Conservation (phyloP, 192 early-diverging fungal genomes). For the Coemansia reversa region DNA sequence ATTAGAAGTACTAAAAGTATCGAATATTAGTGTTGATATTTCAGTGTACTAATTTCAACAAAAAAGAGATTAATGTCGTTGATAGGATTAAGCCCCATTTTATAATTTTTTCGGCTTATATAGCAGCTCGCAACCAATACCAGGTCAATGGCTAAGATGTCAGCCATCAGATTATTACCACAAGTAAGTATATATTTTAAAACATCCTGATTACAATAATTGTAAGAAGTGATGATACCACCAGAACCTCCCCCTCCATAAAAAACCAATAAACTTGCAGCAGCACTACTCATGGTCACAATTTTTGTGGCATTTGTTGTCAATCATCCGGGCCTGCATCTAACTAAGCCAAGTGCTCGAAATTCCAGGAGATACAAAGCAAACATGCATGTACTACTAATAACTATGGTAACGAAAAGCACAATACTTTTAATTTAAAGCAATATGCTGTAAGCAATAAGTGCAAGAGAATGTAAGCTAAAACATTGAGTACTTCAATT, state of each 20-base stretch:
- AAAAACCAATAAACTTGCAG: conserved; percentile 11
- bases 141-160: conserved; percentile 19
- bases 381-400: conserved; percentile 28
- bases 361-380: conserved; percentile 38
- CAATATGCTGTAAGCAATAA: background rate
- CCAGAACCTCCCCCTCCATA: conserved; percentile 33
- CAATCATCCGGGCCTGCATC: conserved; percentile 40
- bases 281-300: conserved; percentile 10
- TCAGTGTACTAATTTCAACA: conserved; percentile 28
- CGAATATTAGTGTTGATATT: conserved; percentile 30
- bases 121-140: conserved; percentile 16
- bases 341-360: conserved; percentile 37
- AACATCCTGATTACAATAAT: conserved; percentile 42
- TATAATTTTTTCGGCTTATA: conserved; percentile 20
- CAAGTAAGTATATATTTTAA: conserved; percentile 32
- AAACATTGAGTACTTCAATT: conserved; percentile 19
- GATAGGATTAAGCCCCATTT: conserved; percentile 14
- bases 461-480: conserved; percentile 35
- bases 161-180: conserved; percentile 43
- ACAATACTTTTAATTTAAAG: conserved; percentile 26
- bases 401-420: conserved; percentile 27
- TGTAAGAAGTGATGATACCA: conserved; percentile 38
- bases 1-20: conserved; percentile 18
- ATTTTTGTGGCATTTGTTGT: conserved; percentile 34
- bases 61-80: conserved; percentile 17